Evolutionary conservation across 1,284 basidiomycete species (phyloP).

Genomic region (Tranzscheliella williamsii): DNA sequence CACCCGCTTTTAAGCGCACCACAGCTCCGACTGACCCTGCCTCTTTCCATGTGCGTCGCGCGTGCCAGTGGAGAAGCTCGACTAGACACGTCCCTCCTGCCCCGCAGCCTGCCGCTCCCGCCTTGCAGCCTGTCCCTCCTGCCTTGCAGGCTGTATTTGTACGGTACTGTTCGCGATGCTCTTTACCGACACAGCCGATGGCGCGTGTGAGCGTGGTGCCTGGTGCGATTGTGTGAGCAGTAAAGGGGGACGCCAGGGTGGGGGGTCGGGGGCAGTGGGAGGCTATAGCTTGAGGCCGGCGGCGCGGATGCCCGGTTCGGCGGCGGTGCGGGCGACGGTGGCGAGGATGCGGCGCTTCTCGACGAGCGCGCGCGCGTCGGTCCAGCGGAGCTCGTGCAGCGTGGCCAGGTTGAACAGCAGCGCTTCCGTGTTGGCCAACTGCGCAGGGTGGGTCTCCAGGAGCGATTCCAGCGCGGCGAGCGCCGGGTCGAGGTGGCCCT

Average conservation of each 20-base stretch:
- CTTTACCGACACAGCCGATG: too few relatives aligned
- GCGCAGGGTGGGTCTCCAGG: slow-evolving; percentile 1
- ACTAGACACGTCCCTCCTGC: slow-evolving; percentile 6
- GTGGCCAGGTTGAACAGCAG: slow-evolving; percentile 44
- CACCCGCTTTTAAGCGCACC: background rate
- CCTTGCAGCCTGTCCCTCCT: too few relatives aligned
- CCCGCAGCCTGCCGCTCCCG: too few relatives aligned
- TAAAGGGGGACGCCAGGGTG: too few relatives aligned
- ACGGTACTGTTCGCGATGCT: too few relatives aligned
- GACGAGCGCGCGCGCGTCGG: slow-evolving; percentile 6
- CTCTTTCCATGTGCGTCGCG: background rate
- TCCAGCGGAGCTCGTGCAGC: slow-evolving; percentile 38
- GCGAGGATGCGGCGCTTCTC: slow-evolving; percentile 24
- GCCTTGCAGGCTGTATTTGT: background rate
- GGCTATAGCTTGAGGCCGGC: slow-evolving; percentile 36
- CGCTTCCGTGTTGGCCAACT: slow-evolving; percentile 12
- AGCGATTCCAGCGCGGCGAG: slow-evolving; percentile 14
- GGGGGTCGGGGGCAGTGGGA: too few relatives aligned
- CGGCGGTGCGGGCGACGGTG: slow-evolving; percentile 17
- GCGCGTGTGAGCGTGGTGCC: too few relatives aligned
- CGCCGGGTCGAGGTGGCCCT: slow-evolving; percentile 11
- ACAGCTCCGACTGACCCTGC: background rate
- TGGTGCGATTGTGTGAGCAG: too few relatives aligned
- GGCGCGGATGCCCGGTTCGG: slow-evolving; percentile 16
- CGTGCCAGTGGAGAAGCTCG: slow-evolving; percentile 26